phyloP scores from a whole-genome alignment of 805 yeast species.

The Saccharomycopsis sp. region DNA sequence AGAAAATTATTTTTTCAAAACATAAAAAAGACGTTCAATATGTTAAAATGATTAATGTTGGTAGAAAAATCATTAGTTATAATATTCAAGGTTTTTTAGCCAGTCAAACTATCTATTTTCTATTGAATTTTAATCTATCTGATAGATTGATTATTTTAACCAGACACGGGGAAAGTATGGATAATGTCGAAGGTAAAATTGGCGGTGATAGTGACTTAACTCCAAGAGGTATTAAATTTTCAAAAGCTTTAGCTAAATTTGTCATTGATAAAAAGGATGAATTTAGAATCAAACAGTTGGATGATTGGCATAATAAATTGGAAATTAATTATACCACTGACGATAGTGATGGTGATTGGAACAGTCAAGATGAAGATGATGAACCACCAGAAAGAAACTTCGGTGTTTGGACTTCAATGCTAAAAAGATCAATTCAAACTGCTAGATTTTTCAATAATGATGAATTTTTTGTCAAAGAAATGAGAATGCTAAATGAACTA shows the following conservation, averaged over 20 bases:
- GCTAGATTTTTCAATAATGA: constrained; percentile 67
- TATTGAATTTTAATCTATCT: constrained; percentile 77
- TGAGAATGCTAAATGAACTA: constrained; percentile 87
- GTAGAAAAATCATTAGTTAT: constrained; percentile 85
- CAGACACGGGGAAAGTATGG: constrained; percentile 87
- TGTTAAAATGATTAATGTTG: constrained; percentile 93
- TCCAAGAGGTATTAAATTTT: constrained; percentile 62
- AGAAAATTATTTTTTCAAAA: constrained; percentile 26
- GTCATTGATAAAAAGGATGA: constrained; percentile 59
- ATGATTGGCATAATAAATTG: constrained; percentile 32
- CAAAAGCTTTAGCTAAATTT: constrained; percentile 63
- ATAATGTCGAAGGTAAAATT: constrained; percentile 73
- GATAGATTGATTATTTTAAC: constrained; percentile 93
- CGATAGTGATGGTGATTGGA: constrained; percentile 14
- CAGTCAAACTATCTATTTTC: constrained; percentile 85
- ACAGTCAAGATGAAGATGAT: constrained; percentile 24
- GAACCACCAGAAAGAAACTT: constrained; percentile 28
- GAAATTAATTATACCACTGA: constrained; percentile 1
- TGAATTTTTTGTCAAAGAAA: constrained; percentile 67
- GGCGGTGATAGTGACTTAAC: constrained; percentile 92
- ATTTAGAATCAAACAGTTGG: constrained; percentile 54
- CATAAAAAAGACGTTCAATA: constrained; percentile 45
- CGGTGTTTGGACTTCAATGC: constrained; percentile 90
- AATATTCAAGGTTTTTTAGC: constrained; percentile 83
- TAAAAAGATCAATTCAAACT: constrained; percentile 66